Conservation (phyloP, 1,284 basidiomycete species). For the Pascua sp. region DNA sequence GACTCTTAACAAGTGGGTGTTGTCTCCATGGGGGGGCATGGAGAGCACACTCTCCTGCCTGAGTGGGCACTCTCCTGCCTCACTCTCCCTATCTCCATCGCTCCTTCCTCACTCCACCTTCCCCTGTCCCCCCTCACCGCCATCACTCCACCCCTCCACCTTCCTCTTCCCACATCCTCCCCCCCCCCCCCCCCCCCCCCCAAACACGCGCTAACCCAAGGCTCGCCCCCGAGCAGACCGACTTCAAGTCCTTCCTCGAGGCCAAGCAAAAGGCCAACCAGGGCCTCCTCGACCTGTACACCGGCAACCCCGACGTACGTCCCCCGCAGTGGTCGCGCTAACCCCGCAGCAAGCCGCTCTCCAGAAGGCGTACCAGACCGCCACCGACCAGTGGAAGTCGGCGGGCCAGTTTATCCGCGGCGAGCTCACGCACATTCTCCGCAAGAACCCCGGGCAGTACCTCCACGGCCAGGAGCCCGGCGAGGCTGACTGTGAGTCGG, state of each 20-base stretch:
- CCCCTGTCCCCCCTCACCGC: neutral
- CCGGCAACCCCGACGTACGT: slow-evolving; percentile 31
- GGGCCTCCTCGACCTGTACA: slow-evolving; percentile 49
- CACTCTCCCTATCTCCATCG: too few relatives aligned
- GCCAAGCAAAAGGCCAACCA: slow-evolving; percentile 56
- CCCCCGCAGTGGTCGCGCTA: too few relatives aligned
- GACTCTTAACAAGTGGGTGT: slow-evolving; percentile 23
- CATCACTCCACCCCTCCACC: too few relatives aligned
- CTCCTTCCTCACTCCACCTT: too few relatives aligned
- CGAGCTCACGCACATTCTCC: slow-evolving; percentile 36
- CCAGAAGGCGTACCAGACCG: slow-evolving; percentile 28
- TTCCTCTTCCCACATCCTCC: too few relatives aligned
- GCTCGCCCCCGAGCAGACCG: slow-evolving; percentile 50
- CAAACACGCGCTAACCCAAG: slow-evolving; percentile 41
- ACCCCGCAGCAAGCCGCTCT: neutral
- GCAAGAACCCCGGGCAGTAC: slow-evolving; percentile 33
- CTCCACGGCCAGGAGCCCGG: slow-evolving; percentile 31
- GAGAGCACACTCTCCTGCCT: too few relatives aligned
- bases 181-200: slow-evolving; percentile 31
- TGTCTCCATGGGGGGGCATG: too few relatives aligned
- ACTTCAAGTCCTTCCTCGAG: slow-evolving; percentile 57
- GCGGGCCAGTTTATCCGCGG: slow-evolving; percentile 38
- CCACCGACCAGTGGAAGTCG: slow-evolving; percentile 37
- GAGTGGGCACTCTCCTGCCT: too few relatives aligned
- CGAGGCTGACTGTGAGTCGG: slow-evolving; percentile 44